Evolutionary conservation across 352 stramenopile species (phyloP).

Genomic region (Pythium folliculosum): DNA sequence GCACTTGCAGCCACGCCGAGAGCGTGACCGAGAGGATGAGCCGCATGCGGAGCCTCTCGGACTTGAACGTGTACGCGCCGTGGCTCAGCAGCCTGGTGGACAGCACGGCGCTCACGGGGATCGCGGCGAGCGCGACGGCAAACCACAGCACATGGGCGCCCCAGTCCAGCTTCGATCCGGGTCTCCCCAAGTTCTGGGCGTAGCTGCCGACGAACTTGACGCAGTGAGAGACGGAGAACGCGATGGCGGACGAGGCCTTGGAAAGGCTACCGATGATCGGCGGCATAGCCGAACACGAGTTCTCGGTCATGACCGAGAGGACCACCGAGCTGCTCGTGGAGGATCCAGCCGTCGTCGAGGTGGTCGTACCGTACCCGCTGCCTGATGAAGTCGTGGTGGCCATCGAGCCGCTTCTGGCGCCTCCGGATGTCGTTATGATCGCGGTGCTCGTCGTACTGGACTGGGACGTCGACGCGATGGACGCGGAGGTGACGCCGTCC

Average conservation of each 20-base stretch:
- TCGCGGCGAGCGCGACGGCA: background rate
- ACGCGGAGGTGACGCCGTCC: background rate
- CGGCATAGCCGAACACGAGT: background rate
- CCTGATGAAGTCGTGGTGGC: background rate
- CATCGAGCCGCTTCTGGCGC: background rate
- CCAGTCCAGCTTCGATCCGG: constrained; percentile 2
- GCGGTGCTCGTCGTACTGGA: background rate
- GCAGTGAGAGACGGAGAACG: background rate
- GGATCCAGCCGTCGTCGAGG: background rate
- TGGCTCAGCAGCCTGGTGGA: constrained; percentile 5
- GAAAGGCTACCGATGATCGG: background rate
- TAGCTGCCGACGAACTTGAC: constrained; percentile 6
- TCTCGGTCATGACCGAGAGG: background rate
- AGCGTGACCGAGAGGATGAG: constrained; percentile 4
- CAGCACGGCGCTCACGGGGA: background rate
- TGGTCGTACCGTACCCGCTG: background rate
- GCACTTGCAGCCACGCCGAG: constrained; percentile 6
- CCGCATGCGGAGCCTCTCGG: background rate
- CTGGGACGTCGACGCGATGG: background rate
- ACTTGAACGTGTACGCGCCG: constrained; percentile 1
- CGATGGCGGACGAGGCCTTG: background rate
- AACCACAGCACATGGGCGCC: background rate
- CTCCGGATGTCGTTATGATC: background rate
- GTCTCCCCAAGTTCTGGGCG: constrained; percentile 1
- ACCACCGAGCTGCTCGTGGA: background rate